Base-by-base conservation (phyloP, 345 rosid species). In the Cardiospermum halicacabum region DNA sequence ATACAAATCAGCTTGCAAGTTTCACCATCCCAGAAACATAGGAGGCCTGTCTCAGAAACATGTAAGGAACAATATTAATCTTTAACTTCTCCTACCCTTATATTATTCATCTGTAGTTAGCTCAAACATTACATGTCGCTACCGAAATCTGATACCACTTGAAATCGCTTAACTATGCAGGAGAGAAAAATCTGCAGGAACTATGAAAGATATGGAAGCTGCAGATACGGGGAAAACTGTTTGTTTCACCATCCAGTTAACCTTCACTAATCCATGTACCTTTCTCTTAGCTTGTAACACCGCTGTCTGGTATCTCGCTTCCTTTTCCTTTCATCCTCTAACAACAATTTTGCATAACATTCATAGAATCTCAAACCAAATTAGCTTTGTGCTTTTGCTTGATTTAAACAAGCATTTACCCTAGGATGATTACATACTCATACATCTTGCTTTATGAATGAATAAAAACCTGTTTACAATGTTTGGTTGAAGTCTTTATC, bases 181-280 rank as follows among this genome's bases (percentile, higher is more conserved):
- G 79, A 55, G 19, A 42, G 37, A 56, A 55, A 27, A 56, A 50
- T 62, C 27, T 77, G 73, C 59, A 2, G 28, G 55, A 39, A 80
- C 60, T 83, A 75, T 65, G 73, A 62, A 56, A 77, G 67, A 24
- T 71, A 66, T 45, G 85, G 85, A 34, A 39, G 61, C 25, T 83
- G 87, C 73, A 80, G 76, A 75, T 80, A 66, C 61, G 87, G 87
- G 16, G 64, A 47, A 8, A 65, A 55, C 19, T 83, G 87, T 68
- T 58, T 48, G 64, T 83, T 78, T 60, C 58, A 83, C 77, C 87
- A 80, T 70, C 81, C 72, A 4, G 51, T 60, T 36, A 18, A 47
- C 8, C 6, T 9, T 47, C 51, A n/a, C 51, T 47, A 3, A 15
- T 47, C 51, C 15, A 6, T 9, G 7, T 53, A 43, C 45, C 36